A percentile compares a stretch with the other conserved stretches of the same genome.
Evolutionary conservation across 140 eudicot genomes (phyloP).

Genomic region (Flaveria floridana): DNA sequence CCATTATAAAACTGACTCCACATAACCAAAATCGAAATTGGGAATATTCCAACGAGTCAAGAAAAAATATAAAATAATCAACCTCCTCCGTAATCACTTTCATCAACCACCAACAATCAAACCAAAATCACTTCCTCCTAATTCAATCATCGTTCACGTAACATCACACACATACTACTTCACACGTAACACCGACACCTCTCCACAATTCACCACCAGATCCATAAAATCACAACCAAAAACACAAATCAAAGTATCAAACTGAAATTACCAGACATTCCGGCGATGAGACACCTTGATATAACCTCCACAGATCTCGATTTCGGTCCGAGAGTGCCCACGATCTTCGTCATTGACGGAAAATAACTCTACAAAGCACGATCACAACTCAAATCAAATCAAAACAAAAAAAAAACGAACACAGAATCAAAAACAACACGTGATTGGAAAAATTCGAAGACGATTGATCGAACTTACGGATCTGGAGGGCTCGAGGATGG

Average conservation of each 20-base stretch:
- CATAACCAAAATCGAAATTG: neutral
- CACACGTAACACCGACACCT: neutral
- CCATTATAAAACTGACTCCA: neutral
- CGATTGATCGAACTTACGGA: constrained; percentile 30
- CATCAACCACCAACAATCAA: neutral
- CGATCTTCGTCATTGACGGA: constrained; percentile 60
- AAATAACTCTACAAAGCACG: constrained; percentile 40
- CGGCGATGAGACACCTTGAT: constrained; percentile 53
- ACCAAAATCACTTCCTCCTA: neutral
- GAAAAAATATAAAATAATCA: neutral
- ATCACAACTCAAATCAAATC: neutral
- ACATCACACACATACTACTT: neutral
- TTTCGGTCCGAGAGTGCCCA: constrained; percentile 56
- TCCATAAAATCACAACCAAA: constrained; percentile 9
- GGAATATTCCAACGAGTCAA: neutral
- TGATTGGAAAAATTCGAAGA: neutral
- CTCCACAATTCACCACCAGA: constrained; percentile 5
- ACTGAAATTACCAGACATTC: constrained; percentile 49
- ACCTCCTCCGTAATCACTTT: too few species aligned
- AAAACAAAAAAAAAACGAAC: neutral
- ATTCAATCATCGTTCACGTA: neutral
- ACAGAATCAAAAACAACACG: too few species aligned
- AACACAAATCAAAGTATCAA: neutral
- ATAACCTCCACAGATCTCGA: constrained; percentile 58
- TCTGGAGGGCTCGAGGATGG: constrained; percentile 56